Percentiles rank a stretch among this genome's conserved stretches.
Conservation (phyloP, 495 filamentous ascomycete species). For the Hyaloscypha variabilis region DNA sequence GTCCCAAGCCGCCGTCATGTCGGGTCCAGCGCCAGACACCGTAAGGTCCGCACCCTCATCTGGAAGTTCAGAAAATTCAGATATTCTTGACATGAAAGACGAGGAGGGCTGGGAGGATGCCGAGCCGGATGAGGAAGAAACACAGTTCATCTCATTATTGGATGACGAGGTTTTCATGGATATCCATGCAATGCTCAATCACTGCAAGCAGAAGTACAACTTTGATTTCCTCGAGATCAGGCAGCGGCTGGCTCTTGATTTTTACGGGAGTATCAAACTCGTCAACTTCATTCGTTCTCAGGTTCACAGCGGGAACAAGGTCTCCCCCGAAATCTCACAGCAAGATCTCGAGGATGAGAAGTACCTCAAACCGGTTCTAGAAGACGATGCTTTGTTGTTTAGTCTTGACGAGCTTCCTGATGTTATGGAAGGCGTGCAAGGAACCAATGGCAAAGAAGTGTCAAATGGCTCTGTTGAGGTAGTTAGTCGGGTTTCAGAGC, state of each 20-base stretch:
- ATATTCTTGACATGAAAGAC: conserved; percentile 42
- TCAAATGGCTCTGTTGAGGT: conserved; percentile 44
- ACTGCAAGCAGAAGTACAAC: conserved; percentile 70
- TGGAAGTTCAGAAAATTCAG: conserved; percentile 50
- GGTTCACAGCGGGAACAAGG: conserved; percentile 51
- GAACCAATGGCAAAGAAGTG: conserved; percentile 38
- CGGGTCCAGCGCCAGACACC: conserved; percentile 4
- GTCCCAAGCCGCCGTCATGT: conserved; percentile 15
- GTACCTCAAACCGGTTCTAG: conserved; percentile 81
- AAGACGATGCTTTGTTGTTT: conserved; percentile 86
- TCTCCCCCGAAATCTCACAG: conserved; percentile 57
- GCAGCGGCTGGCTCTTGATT: conserved; percentile 72
- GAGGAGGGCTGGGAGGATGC: conserved; percentile 84
- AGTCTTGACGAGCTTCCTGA: conserved; percentile 75
- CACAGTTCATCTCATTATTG: conserved; percentile 69
- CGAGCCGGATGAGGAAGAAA: conserved; percentile 64
- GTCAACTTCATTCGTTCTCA: conserved; percentile 77
- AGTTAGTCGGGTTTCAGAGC: conserved; percentile 59
- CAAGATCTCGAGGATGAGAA: conserved; percentile 69
- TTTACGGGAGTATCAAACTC: conserved; percentile 79
- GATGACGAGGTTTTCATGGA: conserved; percentile 69
- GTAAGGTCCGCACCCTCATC: conserved; percentile 19
- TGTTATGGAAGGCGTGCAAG: conserved; percentile 32
- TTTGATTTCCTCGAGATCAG: conserved; percentile 74
- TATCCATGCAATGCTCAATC: conserved; percentile 65